Evolutionary conservation across 1,139 yeast genomes (phyloP).

Genomic region (Pichia sp.): DNA sequence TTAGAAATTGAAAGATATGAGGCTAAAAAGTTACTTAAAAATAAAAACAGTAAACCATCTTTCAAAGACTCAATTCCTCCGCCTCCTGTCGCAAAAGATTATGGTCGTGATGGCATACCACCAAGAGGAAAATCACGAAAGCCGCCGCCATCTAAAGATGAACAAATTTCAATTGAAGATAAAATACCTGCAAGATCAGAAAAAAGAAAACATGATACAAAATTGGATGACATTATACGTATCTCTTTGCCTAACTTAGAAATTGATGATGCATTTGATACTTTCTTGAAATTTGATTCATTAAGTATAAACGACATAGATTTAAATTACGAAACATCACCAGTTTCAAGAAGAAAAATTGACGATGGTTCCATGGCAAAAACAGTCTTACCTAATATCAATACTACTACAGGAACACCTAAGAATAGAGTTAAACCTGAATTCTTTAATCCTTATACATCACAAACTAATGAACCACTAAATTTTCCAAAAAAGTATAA

Average conservation of each 20-base stretch:
- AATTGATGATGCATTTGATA: constrained; percentile 6
- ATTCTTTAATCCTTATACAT: not conserved
- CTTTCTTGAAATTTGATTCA: constrained; percentile 8
- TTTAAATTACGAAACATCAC: not conserved
- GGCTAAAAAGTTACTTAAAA: constrained; percentile 13
- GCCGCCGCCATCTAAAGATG: constrained; percentile 4
- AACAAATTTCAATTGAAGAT: not conserved
- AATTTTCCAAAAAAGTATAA: not conserved
- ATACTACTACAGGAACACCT: not conserved
- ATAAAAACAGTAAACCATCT: constrained; percentile 6
- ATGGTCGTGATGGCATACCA: constrained; percentile 6
- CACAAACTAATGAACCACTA: not conserved
- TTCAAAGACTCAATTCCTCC: constrained; percentile 16
- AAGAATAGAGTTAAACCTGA: not conserved
- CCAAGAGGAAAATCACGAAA: constrained; percentile 11
- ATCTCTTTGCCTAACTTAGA: constrained; percentile 6
- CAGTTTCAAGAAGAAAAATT: not conserved
- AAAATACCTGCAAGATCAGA: not conserved
- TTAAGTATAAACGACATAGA: constrained; percentile 3
- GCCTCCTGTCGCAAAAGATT: constrained; percentile 21
- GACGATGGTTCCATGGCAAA: not conserved
- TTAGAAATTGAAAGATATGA: constrained; percentile 7
- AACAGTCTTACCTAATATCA: not conserved
- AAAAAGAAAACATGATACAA: not conserved
- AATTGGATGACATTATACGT: not conserved